Evolutionary conservation across 2,329 filamentous ascomycete genomes (phyloP), one percentile per base, ranked within the genome.

Genomic region (Knufia petricola): DNA sequence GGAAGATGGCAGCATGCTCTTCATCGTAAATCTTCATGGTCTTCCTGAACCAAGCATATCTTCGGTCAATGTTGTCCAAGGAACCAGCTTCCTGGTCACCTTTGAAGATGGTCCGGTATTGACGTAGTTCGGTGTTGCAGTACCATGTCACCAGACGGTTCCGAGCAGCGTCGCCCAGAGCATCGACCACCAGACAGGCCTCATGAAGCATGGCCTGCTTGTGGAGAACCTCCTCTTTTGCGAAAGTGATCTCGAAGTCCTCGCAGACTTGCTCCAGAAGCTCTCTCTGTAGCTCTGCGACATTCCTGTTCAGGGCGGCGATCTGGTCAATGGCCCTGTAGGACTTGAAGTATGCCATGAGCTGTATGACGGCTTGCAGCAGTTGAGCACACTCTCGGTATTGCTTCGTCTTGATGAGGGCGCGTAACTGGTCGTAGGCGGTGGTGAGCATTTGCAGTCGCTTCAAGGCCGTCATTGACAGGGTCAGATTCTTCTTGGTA

Each of bases 251-350:
- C 71, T 98, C 92, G 63, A 98, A 98, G 66, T 98, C 92, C 68
- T 96, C 92, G 64, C 92, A 98, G n/a, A 98, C 84, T 67, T 98
- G 92, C 69, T 98, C 92, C 50, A 95, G 71, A 50, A 98, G 70
- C 65, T 95, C 89, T 52, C 89, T 75, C 69, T 98, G 92, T 55
- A 98, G 75, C 59, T 96, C 92, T 4, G 88, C 84, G 30, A 98
- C 92, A 60, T 94, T 94, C 45, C 87, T 81, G 63, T 87, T 94
- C 54, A 98, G 74, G 0, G 85, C 85, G 23, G 92, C 92, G 63
- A 98, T 96, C 74, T 98, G 92, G 64, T 96, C 90, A 59, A 98
- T 96, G 59, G 88, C 95, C 51, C 92, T 77, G 66, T 96, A 98
- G 66, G 87, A 94, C 70, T 95, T 94, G 76, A 98, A 98, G 69